Base-by-base conservation (phyloP, 164 flowering plant species). In the Berberis thunbergii region DNA sequence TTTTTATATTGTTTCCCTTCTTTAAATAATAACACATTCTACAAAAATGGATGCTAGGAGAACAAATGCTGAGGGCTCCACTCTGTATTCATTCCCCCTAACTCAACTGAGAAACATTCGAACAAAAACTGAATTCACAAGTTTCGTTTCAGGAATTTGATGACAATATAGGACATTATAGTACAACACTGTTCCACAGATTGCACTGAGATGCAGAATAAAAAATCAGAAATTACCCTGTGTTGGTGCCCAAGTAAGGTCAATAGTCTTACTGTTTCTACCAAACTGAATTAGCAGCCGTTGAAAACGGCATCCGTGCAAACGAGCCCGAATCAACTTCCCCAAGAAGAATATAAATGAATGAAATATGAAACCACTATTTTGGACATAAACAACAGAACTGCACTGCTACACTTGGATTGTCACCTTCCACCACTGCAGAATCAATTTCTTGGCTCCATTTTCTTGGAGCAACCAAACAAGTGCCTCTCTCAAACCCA, bases 161-260 rank as follows among this genome's bases (percentile, higher is more conserved):
- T 26, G 26, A 26, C 26, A 26, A 26, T 26, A 26, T 26, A 26
- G 26, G 26, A 26, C 26, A 26, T 10, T 52, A 52, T 52, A 11
- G 13, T 52, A 52, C 54, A 52, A 12, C 54, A 10, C 4, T 26
- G n/a, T 52, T 26, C 54, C 1, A 3, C 26, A 26, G 54, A 10
- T 6, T 7, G n/a, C 11, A 52, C 54, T 52, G 54, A 8, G 54
- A 52, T 52, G 54, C 64, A 62, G 71, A 67, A 60, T 73, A 75
- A 67, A 70, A 81, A 77, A 77, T 69, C 78, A 79, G 73, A 80
- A 81, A 81, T 81, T 70, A 69, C 75, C 70, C 69, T 66, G 44
- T 41, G 41, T 54, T 4, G 9, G 53, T 50, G 49, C 45, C 8
- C 11, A 52, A 58, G 49, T 44, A 41, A 43, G 8, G 54, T 57